Percentiles rank a stretch among this genome's conserved stretches.
These are phyloP conservation scores for Xylariaceae sp. DNA, from an alignment of 2,329 filamentous ascomycete species.

Conservation along the genomic window DNA sequence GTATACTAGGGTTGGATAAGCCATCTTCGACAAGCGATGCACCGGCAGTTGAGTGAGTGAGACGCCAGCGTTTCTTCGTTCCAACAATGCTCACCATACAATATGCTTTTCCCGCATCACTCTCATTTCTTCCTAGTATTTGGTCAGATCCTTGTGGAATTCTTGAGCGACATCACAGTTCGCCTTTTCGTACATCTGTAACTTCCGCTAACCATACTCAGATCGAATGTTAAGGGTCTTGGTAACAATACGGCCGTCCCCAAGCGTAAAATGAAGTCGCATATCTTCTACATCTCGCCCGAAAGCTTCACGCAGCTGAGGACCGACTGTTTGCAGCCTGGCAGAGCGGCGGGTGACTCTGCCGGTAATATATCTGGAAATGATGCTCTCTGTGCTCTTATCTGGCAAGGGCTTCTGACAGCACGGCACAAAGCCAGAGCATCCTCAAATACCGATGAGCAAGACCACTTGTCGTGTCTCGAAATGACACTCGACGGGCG, in stretches of 20 bases:
- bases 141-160: too few relatives aligned
- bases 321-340: background rate
- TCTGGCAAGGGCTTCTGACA: background rate
- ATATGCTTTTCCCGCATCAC: too few relatives aligned
- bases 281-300: slow-evolving; percentile 3
- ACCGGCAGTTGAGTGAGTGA: background rate
- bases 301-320: background rate
- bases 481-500: background rate
- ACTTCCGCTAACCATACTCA: too few relatives aligned
- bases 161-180: too few relatives aligned
- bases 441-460: background rate
- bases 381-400: background rate
- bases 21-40: background rate
- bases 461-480: background rate
- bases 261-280: background rate
- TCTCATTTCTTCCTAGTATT: too few relatives aligned
- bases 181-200: too few relatives aligned
- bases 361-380: background rate
- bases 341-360: background rate
- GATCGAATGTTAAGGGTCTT: too few relatives aligned
- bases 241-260: too few relatives aligned
- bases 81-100: too few relatives aligned
- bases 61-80: background rate
- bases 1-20: background rate
- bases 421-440: background rate